phyloP scores from a whole-genome alignment of 1,284 basidiomycete species.

The Irpex lacteus region DNA sequence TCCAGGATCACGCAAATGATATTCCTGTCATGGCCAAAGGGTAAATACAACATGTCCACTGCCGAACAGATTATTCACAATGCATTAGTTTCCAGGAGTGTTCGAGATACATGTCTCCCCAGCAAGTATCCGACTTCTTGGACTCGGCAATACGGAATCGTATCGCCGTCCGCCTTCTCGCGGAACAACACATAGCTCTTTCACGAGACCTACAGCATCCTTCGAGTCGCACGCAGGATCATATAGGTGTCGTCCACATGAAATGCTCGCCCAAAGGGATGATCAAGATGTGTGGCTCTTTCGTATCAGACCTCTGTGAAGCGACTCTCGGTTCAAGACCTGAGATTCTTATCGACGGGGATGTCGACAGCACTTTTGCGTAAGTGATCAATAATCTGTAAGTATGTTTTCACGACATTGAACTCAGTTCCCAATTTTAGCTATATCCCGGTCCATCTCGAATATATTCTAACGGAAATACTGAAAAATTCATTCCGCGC shows the following conservation, averaged over 20 bases:
- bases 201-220: conserved; percentile 56
- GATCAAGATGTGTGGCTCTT: conserved; percentile 76
- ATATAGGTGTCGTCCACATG: conserved; percentile 70
- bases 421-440: conserved; percentile 36
- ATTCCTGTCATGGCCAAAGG: conserved; percentile 89
- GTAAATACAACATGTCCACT: conserved; percentile 37
- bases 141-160: conserved; percentile 85
- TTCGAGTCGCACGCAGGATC: conserved; percentile 27
- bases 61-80: neutral
- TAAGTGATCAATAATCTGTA: conserved; percentile 44
- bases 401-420: neutral
- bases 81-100: conserved; percentile 81
- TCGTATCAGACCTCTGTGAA: conserved; percentile 81
- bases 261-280: conserved; percentile 67
- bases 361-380: conserved; percentile 72
- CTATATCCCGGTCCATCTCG: conserved; percentile 86
- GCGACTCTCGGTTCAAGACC: conserved; percentile 81
- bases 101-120: conserved; percentile 76
- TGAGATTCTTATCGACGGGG: conserved; percentile 64
- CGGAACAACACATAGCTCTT: conserved; percentile 88
- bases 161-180: conserved; percentile 86
- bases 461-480: conserved; percentile 85
- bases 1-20: conserved; percentile 81
- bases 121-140: conserved; percentile 75
- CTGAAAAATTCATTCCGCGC: conserved; percentile 91